Conservation (phyloP, 768 basidiomycete genomes). For the Cubamyces sp. region DNA sequence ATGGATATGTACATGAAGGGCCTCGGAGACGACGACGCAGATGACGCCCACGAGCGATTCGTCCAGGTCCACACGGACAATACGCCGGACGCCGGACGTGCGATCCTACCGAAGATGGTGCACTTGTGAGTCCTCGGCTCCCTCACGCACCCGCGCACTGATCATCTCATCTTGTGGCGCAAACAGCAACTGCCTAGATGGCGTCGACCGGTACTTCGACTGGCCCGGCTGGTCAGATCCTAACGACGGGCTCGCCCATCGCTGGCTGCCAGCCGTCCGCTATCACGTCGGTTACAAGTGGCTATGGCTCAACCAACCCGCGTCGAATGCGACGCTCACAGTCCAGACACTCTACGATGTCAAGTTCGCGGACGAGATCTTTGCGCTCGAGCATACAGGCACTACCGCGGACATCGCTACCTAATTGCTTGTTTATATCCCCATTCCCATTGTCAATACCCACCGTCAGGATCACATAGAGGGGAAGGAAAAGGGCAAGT, state of each 20-base stretch:
- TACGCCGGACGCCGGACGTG: slow-evolving; percentile 48
- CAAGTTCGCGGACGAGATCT: slow-evolving; percentile 46
- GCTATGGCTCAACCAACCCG: slow-evolving; percentile 50
- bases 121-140: slow-evolving; percentile 47
- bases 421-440: not conserved
- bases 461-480: too few relatives aligned
- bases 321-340: slow-evolving; percentile 33
- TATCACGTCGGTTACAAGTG: slow-evolving; percentile 54
- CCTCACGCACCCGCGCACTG: not conserved
- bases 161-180: slow-evolving; percentile 21
- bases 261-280: slow-evolving; percentile 49
- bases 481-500: too few relatives aligned
- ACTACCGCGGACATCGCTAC: not conserved
- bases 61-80: slow-evolving; percentile 39
- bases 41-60: slow-evolving; percentile 41
- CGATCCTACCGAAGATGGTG: slow-evolving; percentile 49
- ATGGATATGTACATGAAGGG: slow-evolving; percentile 49
- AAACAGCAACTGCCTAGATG: slow-evolving; percentile 48
- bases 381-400: slow-evolving; percentile 21
- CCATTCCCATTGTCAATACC: too few relatives aligned
- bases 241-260: slow-evolving; percentile 40
- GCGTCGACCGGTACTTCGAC: slow-evolving; percentile 45
- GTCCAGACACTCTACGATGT: slow-evolving; percentile 41
- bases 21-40: slow-evolving; percentile 44
- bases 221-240: slow-evolving; percentile 53